Conservation (phyloP, 176 grass and related monocot genomes). For the barley (Hordeum vulgare) region MorexV3_pseudomolecules_assembly NC_058522.1:561464549-561465048, state of each 20-base stretch:
- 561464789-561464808: neutral
- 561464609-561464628: neutral
- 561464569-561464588: neutral
- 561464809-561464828: neutral
- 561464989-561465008: neutral
- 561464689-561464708: neutral
- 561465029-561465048: neutral
- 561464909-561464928: neutral
- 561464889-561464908: neutral
- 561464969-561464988: neutral
- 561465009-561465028: neutral
- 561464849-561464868: neutral
- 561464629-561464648: neutral
- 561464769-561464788: neutral
- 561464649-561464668: neutral
- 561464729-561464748: conserved; percentile 10
- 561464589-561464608: neutral
- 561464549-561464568: neutral
- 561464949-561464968: neutral
- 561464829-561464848: conserved; percentile 1
- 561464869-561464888: neutral
- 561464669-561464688: neutral
- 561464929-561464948: neutral
- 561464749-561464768: neutral
- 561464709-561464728: neutral